A percentile compares a stretch with the other conserved stretches of the same genome.
Evolutionary conservation across 495 filamentous ascomycete genomes (phyloP).

Genomic region (Podospora comata): DNA sequence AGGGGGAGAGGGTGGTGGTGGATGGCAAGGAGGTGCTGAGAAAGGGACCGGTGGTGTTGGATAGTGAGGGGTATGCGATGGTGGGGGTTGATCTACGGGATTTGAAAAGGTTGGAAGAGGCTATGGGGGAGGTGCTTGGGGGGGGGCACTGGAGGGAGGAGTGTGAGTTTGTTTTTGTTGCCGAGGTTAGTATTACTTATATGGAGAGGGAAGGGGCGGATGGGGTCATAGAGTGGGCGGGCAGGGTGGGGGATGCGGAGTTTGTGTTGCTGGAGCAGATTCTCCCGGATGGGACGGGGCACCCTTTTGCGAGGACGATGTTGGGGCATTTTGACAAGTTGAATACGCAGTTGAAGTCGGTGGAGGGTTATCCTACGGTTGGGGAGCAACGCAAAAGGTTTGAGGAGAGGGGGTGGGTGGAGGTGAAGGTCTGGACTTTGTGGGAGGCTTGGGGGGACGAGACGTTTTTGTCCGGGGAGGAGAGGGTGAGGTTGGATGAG

Average conservation of each 20-base stretch:
- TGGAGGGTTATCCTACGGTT: conserved; percentile 65
- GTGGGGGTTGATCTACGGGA: conserved; percentile 80
- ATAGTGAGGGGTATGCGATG: conserved; percentile 69
- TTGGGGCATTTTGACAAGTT: conserved; percentile 78
- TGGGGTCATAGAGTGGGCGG: conserved; percentile 67
- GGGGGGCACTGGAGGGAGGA: conserved; percentile 46
- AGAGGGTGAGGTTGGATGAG: conserved; percentile 57
- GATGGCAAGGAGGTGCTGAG: conserved; percentile 4
- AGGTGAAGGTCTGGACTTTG: conserved; percentile 58
- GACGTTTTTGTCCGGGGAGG: conserved; percentile 53
- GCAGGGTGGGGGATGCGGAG: conserved; percentile 56
- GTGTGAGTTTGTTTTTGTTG: conserved; percentile 69
- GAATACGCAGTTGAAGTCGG: conserved; percentile 68
- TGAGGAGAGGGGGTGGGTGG: conserved; percentile 58
- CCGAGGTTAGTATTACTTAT: conserved; percentile 88
- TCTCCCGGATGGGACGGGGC: conserved; percentile 67
- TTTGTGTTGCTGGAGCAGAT: conserved; percentile 92
- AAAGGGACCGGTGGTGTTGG: conserved; percentile 45
- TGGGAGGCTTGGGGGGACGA: conserved; percentile 77
- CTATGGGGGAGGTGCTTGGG: conserved; percentile 52
- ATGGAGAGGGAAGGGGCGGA: conserved; percentile 78
- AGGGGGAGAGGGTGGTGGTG: neutral
- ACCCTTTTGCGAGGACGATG: conserved; percentile 90
- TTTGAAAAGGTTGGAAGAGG: conserved; percentile 52
- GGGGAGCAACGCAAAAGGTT: conserved; percentile 65